Base-by-base conservation (phyloP, 352 stramenopile genomes). In the Phytophthora sansomeana region DNA sequence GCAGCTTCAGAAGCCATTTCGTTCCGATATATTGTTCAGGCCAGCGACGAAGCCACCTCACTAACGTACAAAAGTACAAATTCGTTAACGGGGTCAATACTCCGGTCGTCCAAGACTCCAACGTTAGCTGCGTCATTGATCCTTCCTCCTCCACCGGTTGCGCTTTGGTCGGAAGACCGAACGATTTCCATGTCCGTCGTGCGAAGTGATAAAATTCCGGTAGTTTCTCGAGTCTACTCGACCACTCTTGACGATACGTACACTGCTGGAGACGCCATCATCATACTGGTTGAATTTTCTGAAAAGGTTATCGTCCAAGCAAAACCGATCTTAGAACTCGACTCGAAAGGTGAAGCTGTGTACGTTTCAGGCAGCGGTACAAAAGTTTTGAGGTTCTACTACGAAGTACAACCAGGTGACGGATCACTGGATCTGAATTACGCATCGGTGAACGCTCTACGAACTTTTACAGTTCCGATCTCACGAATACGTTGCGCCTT, bases 11-110 rank as follows among this genome's bases (percentile, higher is more conserved):
- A 81, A 28, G 75, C 67, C 1, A 52, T 92, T 44, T 78, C 72
- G 6, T 90, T 91, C 47, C 81, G 69, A 4, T 94, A 92, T 63
- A 30, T 63, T 0, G 65, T 90, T 4, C 81, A 92, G 19, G 6
- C 72, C 0, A 63, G 50, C 0, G 85, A 92, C 19, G 60, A 71
- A 19, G 63, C 65, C 0, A 54, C 46, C 0, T 41, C 48, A 0
- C 58, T 88, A 8, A 75, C 63, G 0, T 78, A 85, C 29, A 57
- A 69, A 16, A 69, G 77, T 21, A 39, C 65, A 0, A 49, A 17
- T 0, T 67, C 81, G 6, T 47, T 92, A 4, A 70, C 41, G 8
- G 80, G 80, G 4, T 44, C 61, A 14, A 87, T 92, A 1, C 58
- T 84, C 28, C 72, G 85, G 14, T 60, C 78, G 0, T 88, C 81